Base-by-base conservation (phyloP, 2,329 filamentous ascomycete species). In the Hirsutella thompsonii region DNA sequence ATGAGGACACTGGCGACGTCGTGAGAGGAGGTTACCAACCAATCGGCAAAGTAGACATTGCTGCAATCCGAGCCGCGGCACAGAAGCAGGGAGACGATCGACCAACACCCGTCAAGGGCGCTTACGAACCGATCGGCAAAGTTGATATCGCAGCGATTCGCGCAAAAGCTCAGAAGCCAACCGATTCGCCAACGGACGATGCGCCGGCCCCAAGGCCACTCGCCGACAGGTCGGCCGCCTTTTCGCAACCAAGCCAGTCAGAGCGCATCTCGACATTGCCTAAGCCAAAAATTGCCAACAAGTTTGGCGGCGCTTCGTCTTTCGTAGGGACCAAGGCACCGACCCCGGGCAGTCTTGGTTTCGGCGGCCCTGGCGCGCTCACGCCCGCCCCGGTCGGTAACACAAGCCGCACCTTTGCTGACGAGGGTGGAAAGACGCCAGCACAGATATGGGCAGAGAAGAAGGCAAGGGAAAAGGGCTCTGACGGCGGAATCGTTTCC, bases 391-490 rank as follows among this genome's bases (percentile, higher is more conserved):
- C 83, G 5, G 72, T 94, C 20, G 88, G 87, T 20, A 73, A 78
- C 48, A 88, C 89, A 30, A 93, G 87, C 64, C 81, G 87, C 54
- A 94, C 88, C 1, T 98, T 96, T 67, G 92, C 92, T 14, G 89
- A 95, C 50, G 71, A 93, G 59, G 89, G 84, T 47, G 92, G 92
- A 46, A 98, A 96, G 69, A 96, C 92, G 5, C 92, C 92, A 6
- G 89, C 92, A 23, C 92, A 98, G 61, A 66, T 94, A 29, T 98
- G 92, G 92, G 90, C 90, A 0, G 92, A 98, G 68, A 94, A 89
- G 68, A 96, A 96, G 68, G 90, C 85, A 30, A 81, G 79, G 45
- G 79, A 92, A 58, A 73, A 81, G 39, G 80, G 74, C 36, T 67
- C 66, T 33, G 49, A 51, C 43, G 41, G 66, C 58, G 60, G 69